A percentile compares a stretch with the other conserved stretches of the same genome.
phyloP scores from a whole-genome alignment of 2,329 filamentous ascomycete genomes.

The Acephala macrosclerotiorum region DNA sequence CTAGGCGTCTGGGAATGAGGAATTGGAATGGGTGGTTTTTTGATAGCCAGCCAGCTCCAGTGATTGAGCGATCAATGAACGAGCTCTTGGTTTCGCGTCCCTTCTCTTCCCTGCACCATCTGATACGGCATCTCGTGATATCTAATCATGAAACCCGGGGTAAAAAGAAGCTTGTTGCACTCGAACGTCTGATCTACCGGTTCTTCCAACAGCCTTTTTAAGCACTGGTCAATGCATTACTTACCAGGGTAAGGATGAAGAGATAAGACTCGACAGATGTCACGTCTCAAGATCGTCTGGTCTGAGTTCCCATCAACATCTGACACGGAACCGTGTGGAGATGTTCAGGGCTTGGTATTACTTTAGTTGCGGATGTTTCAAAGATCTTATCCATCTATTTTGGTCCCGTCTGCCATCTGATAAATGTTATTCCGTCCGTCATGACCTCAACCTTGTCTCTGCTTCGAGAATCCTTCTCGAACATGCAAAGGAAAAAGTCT shows the following conservation, averaged over 20 bases:
- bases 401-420: too few species aligned
- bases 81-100: neutral
- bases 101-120: neutral
- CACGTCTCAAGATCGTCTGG: slow-evolving; percentile 1
- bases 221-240: slow-evolving; percentile 3
- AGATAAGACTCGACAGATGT: neutral
- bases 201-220: slow-evolving; percentile 14
- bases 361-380: too few species aligned
- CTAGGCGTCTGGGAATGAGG: neutral
- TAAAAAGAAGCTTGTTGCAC: neutral
- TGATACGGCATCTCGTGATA: neutral
- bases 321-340: neutral
- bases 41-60: neutral
- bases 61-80: neutral
- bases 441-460: too few species aligned
- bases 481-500: too few species aligned
- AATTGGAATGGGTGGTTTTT: neutral
- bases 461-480: too few species aligned
- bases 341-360: too few species aligned
- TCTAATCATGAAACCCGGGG: neutral
- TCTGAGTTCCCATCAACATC: neutral
- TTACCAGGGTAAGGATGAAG: too few species aligned
- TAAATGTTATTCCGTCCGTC: too few species aligned
- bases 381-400: too few species aligned
- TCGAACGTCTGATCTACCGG: slow-evolving; percentile 5